Percentiles rank a stretch among this genome's conserved stretches.
phyloP scores from a whole-genome alignment of 441 rosid genomes.

The Lepidium campestre region DNA sequence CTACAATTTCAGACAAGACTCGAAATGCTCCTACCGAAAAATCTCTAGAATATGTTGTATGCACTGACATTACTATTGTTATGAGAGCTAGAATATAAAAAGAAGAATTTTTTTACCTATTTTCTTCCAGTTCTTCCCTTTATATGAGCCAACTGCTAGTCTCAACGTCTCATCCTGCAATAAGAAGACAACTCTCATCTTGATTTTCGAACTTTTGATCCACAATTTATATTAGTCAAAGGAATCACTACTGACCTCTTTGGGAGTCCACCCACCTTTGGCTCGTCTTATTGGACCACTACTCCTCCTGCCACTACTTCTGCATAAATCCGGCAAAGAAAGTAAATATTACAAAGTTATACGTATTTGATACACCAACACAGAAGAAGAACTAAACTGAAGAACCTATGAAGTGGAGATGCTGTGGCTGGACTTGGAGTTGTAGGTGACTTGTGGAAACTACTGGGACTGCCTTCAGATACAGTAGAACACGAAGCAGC shows the following conservation, averaged over 20 bases:
- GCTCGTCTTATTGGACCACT: slow-evolving; percentile 95
- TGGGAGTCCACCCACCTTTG: slow-evolving; percentile 98
- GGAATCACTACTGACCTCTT: slow-evolving; percentile 57
- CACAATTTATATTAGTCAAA: not conserved
- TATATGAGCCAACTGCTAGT: slow-evolving; percentile 65
- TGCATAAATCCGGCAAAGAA: slow-evolving; percentile 20
- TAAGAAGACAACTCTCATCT: slow-evolving; percentile 10
- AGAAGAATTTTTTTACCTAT: slow-evolving; percentile 45
- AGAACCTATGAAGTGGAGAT: slow-evolving; percentile 64
- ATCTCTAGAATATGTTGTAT: not conserved
- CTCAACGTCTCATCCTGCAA: slow-evolving; percentile 90
- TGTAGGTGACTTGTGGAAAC: slow-evolving; percentile 62
- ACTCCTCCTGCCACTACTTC: slow-evolving; percentile 95
- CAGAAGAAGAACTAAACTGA: not conserved
- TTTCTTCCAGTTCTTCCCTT: slow-evolving; percentile 96
- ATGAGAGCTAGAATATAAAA: not conserved
- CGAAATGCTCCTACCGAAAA: not conserved
- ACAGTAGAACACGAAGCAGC: slow-evolving; percentile 71
- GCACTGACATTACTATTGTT: not conserved
- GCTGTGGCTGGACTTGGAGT: slow-evolving; percentile 57
- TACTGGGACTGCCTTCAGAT: slow-evolving; percentile 80
- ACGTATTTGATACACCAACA: not conserved
- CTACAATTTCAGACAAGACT: not conserved
- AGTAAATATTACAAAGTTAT: not conserved
- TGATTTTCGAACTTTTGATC: not conserved